Evolutionary conservation across 2,329 filamentous ascomycete species (phyloP).

Genomic region (Monilinia fructigena): DNA sequence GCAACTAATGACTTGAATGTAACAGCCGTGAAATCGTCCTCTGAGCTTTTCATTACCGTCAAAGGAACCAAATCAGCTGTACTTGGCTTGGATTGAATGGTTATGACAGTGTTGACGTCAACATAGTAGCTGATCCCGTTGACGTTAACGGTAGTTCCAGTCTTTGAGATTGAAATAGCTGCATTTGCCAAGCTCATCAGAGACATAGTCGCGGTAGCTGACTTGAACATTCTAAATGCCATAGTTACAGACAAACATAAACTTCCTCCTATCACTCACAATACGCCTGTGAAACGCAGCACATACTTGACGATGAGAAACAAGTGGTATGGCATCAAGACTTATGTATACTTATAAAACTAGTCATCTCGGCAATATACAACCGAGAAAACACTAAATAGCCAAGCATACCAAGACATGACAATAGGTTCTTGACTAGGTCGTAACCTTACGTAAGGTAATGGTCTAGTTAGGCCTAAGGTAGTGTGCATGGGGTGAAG

Average conservation of each 20-base stretch:
- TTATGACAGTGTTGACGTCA: conserved; percentile 31
- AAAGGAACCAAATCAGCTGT: conserved; percentile 34
- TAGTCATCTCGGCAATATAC: background rate
- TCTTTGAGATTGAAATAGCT: conserved; percentile 20
- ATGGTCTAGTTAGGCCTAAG: no score
- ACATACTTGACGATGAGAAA: background rate
- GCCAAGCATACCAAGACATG: conserved; percentile 3
- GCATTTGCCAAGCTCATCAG: conserved; percentile 17
- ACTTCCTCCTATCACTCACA: background rate
- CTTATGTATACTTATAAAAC: background rate
- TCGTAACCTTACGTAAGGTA: no score
- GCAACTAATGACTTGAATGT: conserved; percentile 29
- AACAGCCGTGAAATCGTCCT: conserved; percentile 28
- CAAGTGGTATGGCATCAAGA: background rate
- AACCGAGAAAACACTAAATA: background rate
- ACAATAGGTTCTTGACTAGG: conserved; percentile 8
- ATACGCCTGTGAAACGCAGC: background rate
- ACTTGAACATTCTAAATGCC: conserved; percentile 17
- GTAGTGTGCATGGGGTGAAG: no score
- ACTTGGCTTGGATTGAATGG: conserved; percentile 28
- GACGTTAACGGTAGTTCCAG: conserved; percentile 27
- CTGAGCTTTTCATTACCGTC: conserved; percentile 32
- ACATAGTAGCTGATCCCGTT: conserved; percentile 41
- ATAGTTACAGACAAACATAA: background rate
- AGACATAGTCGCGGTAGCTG: conserved; percentile 10